Evolutionary conservation across 768 basidiomycete species (phyloP).

Genomic region (Saitozyma podzolica): DNA sequence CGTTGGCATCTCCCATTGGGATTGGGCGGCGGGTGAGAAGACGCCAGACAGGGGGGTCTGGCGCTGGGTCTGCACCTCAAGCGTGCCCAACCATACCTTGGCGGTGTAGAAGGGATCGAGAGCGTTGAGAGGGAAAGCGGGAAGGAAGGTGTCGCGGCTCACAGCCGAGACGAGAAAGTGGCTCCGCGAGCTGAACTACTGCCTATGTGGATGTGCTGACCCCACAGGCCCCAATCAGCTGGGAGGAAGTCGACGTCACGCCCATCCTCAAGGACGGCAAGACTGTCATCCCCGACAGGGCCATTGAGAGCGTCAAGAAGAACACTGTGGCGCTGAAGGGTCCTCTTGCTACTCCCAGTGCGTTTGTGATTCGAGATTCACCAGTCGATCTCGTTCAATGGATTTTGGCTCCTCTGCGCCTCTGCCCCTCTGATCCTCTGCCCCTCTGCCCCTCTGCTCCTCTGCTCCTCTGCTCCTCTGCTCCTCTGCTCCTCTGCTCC

Average conservation of each 20-base stretch:
- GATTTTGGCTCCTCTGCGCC: no score
- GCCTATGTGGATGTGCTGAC: neutral
- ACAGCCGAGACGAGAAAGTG: neutral
- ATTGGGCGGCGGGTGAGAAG: no score
- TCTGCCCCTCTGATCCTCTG: no score
- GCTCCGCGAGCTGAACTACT: neutral
- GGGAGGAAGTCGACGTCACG: constrained; percentile 98
- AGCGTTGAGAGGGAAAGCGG: no score
- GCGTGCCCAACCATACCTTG: no score
- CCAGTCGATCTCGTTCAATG: no score
- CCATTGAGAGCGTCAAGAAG: constrained; percentile 87
- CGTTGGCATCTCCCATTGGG: neutral
- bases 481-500: no score
- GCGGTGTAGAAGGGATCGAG: no score
- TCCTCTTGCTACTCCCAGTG: constrained; percentile 95
- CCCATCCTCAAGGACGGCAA: constrained; percentile 92
- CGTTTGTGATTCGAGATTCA: constrained; percentile 52
- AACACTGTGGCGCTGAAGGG: constrained; percentile 99
- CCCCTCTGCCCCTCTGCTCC: no score
- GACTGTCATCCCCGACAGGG: constrained; percentile 90
- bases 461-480: no score
- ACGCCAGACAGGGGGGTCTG: no score
- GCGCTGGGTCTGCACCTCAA: no score
- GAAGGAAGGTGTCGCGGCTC: neutral
- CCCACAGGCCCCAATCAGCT: constrained; percentile 87